Base-by-base conservation (phyloP, 1,284 basidiomycete genomes). In the Cryptococcus neoformans region DNA sequence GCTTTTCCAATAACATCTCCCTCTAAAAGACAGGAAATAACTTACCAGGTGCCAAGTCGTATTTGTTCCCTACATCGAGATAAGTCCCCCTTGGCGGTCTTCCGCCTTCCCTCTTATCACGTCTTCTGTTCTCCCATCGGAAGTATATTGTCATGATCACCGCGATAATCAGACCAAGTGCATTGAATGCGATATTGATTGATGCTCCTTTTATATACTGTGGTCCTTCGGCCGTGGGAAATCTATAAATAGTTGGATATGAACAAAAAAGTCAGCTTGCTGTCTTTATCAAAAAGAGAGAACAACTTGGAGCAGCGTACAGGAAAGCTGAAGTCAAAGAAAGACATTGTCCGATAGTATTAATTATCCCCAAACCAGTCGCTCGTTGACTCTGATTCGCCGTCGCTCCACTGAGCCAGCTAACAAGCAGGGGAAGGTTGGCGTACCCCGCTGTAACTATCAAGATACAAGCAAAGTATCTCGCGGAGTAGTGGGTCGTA, bases 261-360 rank as follows among this genome's bases (percentile, higher is more conserved):
- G 6, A 14, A 6, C 17, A 17, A 41, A 10, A 12, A 38, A 10
- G 16, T 49, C 35, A 16, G 48, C 35, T 8, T 38, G 48, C 6
- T 38, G 10, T 36, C 21, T 21, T 21, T 21, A 21, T 21, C 12
- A 17, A 14, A 34, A 21, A 10, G 44, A 28, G 41, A 35, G 46
- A 49, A 16, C 35, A 16, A 36, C 35, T 8, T 38, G 48, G 6
- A n/a, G 10, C 14, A 36, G 63, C 65, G 60, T 40, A 67, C 63
- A 75, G 59, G 69, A 79, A 79, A 10, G 78, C 62, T 14, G 79
- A 79, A 34, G 73, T 65, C 55, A 81, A 67, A 2, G 72, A 70
- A 11, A 81, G 68, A 57, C 78, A 80, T 62, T 81, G 80, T 12
- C 77, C 79, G 57, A 79, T 55, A 0, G 74, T 64, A 69, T 81